A percentile compares a stretch with the other conserved stretches of the same genome.
Evolutionary conservation across 2,329 filamentous ascomycete genomes (phyloP).

Genomic region (Teratosphaeria epicoccoides): DNA sequence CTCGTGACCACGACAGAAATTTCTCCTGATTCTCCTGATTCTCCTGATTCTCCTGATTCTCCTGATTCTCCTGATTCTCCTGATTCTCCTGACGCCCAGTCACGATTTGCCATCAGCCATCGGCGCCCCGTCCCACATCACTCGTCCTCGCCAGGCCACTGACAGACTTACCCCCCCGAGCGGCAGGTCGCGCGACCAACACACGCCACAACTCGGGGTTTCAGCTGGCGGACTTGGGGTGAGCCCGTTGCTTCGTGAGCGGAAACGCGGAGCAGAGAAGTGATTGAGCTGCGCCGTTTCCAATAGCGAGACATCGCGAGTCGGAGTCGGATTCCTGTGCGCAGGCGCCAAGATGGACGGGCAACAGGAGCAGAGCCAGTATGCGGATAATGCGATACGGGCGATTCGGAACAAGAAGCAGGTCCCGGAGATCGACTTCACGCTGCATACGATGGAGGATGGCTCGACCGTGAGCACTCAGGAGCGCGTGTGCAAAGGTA

Average conservation of each 20-base stretch:
- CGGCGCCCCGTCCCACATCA: too few relatives aligned
- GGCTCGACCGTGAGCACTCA: slow-evolving; percentile 86
- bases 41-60: too few relatives aligned
- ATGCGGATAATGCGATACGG: slow-evolving; percentile 77
- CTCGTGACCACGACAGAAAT: too few relatives aligned
- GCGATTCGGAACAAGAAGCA: slow-evolving; percentile 93
- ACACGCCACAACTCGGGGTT: slow-evolving; percentile 1
- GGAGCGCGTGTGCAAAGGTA: slow-evolving; percentile 97
- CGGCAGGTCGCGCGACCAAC: slow-evolving; percentile 3
- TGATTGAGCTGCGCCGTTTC: neutral
- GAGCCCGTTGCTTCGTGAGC: neutral
- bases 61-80: too few relatives aligned
- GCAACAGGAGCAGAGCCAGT: slow-evolving; percentile 28
- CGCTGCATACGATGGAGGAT: slow-evolving; percentile 97
- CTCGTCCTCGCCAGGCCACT: neutral
- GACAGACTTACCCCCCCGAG: neutral
- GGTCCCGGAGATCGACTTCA: slow-evolving; percentile 95
- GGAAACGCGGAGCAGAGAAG: neutral
- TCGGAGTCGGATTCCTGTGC: neutral
- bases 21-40: too few relatives aligned
- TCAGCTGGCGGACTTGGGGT: neutral
- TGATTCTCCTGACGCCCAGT: too few relatives aligned
- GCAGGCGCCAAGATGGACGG: slow-evolving; percentile 22
- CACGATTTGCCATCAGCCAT: too few relatives aligned
- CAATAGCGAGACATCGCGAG: neutral